Conservation (phyloP, 768 basidiomycete species). For the Suillus plorans region DNA sequence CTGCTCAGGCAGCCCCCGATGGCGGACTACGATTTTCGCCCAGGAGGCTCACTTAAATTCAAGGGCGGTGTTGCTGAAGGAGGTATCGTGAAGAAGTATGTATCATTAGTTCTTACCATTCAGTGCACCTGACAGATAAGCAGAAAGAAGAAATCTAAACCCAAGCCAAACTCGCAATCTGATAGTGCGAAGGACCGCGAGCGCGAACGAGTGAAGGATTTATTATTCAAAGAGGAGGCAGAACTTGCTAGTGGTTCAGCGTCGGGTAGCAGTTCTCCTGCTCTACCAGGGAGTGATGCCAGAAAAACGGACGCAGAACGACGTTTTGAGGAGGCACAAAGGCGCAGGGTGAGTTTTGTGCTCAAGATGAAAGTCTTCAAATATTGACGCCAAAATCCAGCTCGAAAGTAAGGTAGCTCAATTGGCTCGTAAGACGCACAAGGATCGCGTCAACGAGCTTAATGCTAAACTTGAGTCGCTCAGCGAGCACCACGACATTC, state of each 20-base stretch:
- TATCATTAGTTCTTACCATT: constrained; percentile 10
- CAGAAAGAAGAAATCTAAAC: constrained; percentile 85
- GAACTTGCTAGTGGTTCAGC: constrained; percentile 41
- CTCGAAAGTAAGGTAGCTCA: constrained; percentile 72
- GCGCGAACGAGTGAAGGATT: constrained; percentile 47
- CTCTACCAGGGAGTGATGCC: constrained; percentile 44
- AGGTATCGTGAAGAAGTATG: constrained; percentile 82
- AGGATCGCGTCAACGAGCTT: constrained; percentile 90
- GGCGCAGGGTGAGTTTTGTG: constrained; percentile 58
- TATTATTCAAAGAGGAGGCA: constrained; percentile 48
- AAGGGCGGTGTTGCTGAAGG: constrained; percentile 82
- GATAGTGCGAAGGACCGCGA: constrained; percentile 45
- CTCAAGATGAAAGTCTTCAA: neutral
- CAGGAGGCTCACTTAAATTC: constrained; percentile 87
- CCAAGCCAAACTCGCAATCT: constrained; percentile 56
- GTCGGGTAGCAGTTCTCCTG: constrained; percentile 64
- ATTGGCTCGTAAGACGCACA: constrained; percentile 84
- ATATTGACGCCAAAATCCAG: constrained; percentile 37
- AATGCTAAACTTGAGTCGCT: constrained; percentile 83
- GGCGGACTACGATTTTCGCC: constrained; percentile 84
- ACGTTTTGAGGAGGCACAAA: constrained; percentile 87
- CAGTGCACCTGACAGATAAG: constrained; percentile 14
- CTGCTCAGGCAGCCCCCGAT: constrained; percentile 39
- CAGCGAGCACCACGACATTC: constrained; percentile 94
- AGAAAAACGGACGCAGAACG: constrained; percentile 85